phyloP scores from a whole-genome alignment of 2,329 filamentous ascomycete genomes.

The Tolypocladium album region DNA sequence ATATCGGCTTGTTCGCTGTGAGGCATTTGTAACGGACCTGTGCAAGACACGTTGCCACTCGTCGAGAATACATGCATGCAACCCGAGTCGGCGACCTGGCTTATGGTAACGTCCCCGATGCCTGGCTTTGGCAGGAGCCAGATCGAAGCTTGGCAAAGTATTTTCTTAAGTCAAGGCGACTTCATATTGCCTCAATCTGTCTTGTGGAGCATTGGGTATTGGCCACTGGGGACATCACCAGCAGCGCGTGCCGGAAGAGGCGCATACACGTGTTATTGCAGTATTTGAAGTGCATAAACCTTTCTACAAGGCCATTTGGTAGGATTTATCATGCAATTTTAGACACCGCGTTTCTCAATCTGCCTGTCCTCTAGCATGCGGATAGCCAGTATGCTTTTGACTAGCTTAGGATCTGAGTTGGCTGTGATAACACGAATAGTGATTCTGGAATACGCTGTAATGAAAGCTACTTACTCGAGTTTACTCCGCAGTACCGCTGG shows the following conservation, averaged over 20 bases:
- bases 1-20: not conserved
- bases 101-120: not conserved
- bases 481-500: not conserved
- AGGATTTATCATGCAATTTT: not conserved
- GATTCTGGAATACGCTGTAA: not conserved
- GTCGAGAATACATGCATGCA: not conserved
- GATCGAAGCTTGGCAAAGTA: not conserved
- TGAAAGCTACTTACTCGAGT: not conserved
- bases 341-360: not conserved
- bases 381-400: too few species aligned
- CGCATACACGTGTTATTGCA: not conserved
- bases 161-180: not conserved
- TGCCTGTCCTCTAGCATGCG: not conserved
- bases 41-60: not conserved
- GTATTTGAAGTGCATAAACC: not conserved
- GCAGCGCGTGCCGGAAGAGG: not conserved
- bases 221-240: not conserved
- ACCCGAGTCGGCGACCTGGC: not conserved
- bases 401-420: too few species aligned
- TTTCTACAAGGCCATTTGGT: not conserved
- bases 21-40: not conserved
- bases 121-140: not conserved
- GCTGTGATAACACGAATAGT: too few species aligned
- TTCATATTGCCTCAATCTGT: not conserved
- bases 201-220: not conserved